Base-by-base conservation (phyloP, 257 asterid species). In the Capsicum chinense region DNA sequence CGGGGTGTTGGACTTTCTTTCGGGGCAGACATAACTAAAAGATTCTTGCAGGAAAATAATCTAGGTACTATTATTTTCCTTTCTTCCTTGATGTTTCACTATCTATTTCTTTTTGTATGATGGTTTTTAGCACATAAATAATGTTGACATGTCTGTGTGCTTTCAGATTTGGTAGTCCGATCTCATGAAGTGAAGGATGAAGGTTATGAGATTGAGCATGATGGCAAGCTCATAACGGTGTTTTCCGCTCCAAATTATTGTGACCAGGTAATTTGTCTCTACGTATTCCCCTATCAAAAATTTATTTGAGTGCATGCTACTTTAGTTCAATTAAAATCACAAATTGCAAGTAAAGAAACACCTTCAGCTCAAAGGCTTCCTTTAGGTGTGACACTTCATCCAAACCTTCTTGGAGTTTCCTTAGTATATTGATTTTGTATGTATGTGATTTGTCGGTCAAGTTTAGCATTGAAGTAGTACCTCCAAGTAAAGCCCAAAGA, bases 131-230 rank as follows among this genome's bases (percentile, higher is more conserved):
- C 63, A 54, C 82, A 54, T 52, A 76, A 26, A 26, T 54, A 48
- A 54, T 84, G 52, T 70, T 73, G 19, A 33, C 64, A 7, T 26
- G 82, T 74, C 47, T 78, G 64, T 21, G 3, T 52, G 14, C 82
- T 76, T 86, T 79, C 94, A 97, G 99, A 97, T 87, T 90, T 97
- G 83, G 94, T 97, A n/a, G 99, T 97, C 90, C 94, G 99, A 66
- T 97, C 99, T 10, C 99, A 97, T 89, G 99, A 97, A 92, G 99
- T 97, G 57, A 97, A 97, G 92, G 98, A 97, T 85, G 99, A 95
- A 88, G 99, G 99, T 39, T 97, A 93, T 19, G 99, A 97, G 91
- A 90, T 95, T 85, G 97, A 95, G 85, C 99, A 97, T 86, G 99
- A 95, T 60, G 99, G 99, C 52, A 97, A 97, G 93, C 95, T 97